Base-by-base conservation (phyloP, 306 rosid genomes). In the Quercus rubra region DNA sequence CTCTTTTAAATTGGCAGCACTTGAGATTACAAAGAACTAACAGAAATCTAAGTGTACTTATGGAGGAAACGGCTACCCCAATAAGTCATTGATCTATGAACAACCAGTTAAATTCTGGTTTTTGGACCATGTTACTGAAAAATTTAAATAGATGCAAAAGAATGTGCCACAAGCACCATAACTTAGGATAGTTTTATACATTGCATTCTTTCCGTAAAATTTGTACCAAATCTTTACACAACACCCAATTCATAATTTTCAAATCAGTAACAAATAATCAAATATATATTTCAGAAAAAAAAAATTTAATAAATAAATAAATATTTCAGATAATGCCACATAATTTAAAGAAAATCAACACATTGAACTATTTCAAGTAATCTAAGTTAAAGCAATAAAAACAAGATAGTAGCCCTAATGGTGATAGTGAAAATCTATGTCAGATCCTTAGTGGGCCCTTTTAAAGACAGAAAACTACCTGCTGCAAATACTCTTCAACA, bases 401-500 rank as follows among this genome's bases (percentile, higher is more conserved):
- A 41, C 63, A 43, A 27, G 74, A 71, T 35, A 30, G 54, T 27
- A 28, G 61, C 15, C 28, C 41, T 75, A 64, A 43, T 17, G 14
- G 55, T 59, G 49, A 62, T 59, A 70, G 15, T 51, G 63, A 79
- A 68, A 33, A 10, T 33, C 27, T 4, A 28, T 8, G 7, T 25
- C 68, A 70, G 56, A 78, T 23, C 58, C 46, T 19, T 58, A 4
- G 54, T 51, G 28, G 78, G 20, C 17, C 81, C 55, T 49, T 28
- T 38, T 63, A 28, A 30, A 74, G 43, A 78, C 74, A 80, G 72
- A 70, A 85, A 81, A 75, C 69, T 88, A 95, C 99, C 98, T 95
- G 98, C 89, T 95, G 98, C 85, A 93, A 88, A 85, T 95, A 95
- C 79, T 95, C 99, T 85, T 95, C 98, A n/a, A 95, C 91, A 30